Evolutionary conservation across 2,329 filamentous ascomycete species (phyloP).

Genomic region (Neoscytalidium dimidiatum): DNA sequence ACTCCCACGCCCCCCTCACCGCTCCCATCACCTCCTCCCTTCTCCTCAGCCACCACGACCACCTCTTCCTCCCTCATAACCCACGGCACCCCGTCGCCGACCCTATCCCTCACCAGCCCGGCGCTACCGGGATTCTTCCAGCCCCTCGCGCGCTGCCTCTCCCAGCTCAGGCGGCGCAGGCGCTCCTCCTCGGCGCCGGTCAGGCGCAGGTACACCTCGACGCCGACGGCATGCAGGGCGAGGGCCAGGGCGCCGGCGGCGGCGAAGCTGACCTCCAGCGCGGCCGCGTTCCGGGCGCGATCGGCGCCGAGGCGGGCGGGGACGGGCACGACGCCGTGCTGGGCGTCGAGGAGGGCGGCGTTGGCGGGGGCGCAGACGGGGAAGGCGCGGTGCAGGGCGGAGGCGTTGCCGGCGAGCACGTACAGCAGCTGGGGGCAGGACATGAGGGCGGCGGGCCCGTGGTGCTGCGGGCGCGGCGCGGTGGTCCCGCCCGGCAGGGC

Average conservation of each 20-base stretch:
- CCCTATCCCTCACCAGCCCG: no score
- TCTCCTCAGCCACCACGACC: no score
- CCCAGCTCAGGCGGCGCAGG: slow-evolving; percentile 57
- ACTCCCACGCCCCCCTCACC: no score
- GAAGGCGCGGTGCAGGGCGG: neutral
- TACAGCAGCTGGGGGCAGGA: neutral
- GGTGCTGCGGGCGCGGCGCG: neutral
- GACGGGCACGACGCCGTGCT: slow-evolving; percentile 27
- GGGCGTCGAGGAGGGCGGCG: slow-evolving; percentile 31
- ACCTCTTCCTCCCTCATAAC: no score
- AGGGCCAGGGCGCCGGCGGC: slow-evolving; percentile 56
- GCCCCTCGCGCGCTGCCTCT: slow-evolving; percentile 44
- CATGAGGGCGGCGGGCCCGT: slow-evolving; percentile 29
- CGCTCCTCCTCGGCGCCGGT: slow-evolving; percentile 58
- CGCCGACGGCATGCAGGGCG: slow-evolving; percentile 47
- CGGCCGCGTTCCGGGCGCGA: slow-evolving; percentile 38
- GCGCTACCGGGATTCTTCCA: no score
- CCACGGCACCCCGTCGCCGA: no score
- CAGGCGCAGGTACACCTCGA: slow-evolving; percentile 49
- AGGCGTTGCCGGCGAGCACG: neutral
- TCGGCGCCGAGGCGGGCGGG: no score
- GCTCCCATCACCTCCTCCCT: no score
- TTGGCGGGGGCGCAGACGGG: slow-evolving; percentile 49
- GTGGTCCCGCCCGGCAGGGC: slow-evolving; percentile 21
- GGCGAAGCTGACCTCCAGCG: slow-evolving; percentile 54